Conservation (phyloP, 1,284 basidiomycete species). For the Pascua guehoae region DNA sequence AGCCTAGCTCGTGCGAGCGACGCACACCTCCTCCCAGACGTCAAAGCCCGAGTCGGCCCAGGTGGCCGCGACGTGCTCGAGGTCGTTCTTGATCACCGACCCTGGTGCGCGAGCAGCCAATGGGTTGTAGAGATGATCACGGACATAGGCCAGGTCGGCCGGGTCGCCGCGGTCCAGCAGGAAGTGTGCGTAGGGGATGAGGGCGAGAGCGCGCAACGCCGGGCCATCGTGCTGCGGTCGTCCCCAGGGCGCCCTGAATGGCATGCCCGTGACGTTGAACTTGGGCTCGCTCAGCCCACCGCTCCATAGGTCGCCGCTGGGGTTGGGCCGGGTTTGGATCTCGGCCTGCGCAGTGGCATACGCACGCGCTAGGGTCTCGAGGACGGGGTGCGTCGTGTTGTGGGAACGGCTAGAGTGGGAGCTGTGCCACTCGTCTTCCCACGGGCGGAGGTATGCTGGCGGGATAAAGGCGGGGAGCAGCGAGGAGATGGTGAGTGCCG, state of each 20-base stretch:
- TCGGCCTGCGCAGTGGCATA: conserved; percentile 41
- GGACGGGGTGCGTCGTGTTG: conserved; percentile 2
- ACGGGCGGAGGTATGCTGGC: conserved; percentile 18
- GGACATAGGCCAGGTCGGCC: conserved; percentile 43
- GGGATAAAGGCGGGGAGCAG: conserved; percentile 37
- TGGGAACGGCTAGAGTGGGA: neutral
- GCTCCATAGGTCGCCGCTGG: conserved; percentile 48
- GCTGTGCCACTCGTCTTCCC: conserved; percentile 13
- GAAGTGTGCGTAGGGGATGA: conserved; percentile 50
- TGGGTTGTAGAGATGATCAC: conserved; percentile 43
- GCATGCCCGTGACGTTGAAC: conserved; percentile 49
- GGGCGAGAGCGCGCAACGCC: conserved; percentile 50
- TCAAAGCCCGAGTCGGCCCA: conserved; percentile 49
- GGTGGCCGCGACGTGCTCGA: conserved; percentile 51
- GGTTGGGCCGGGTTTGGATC: conserved; percentile 49
- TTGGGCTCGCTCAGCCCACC: conserved; percentile 58
- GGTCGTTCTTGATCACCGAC: conserved; percentile 52
- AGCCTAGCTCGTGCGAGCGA: too few species aligned
- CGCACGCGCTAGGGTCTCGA: conserved; percentile 32
- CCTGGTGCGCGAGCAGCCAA: conserved; percentile 16
- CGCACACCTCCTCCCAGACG: conserved; percentile 47
- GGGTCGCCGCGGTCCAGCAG: conserved; percentile 44
- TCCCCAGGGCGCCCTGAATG: conserved; percentile 51
- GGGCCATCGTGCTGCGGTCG: conserved; percentile 55
- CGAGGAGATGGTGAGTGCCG: conserved; percentile 43